Evolutionary conservation across 345 rosid genomes (phyloP), one percentile per base, ranked within the genome.

Genomic region (Syzygium aqueum): DNA sequence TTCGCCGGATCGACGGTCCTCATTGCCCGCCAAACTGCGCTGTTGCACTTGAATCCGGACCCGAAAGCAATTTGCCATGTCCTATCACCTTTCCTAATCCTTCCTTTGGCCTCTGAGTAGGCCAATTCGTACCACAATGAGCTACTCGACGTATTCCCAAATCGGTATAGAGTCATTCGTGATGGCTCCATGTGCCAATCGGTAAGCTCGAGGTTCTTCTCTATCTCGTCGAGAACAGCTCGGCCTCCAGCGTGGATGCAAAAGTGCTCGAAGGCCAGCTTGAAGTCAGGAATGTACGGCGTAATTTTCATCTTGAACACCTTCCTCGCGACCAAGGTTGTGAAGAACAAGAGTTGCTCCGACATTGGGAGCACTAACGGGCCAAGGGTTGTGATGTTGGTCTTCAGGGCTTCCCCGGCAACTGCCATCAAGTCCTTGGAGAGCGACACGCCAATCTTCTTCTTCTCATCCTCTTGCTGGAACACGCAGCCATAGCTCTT

Each of bases 151-250:
- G 97, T 94, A 59, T 95, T 94, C 5, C 97, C 98, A 77, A 95
- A 94, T 78, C 98, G 87, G 88, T 94, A 91, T 25, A 95, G 91
- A 28, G 97, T 93, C 98, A 95, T 95, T 88, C 95, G 91, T 3
- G 97, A 94, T 23, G 98, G 98, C 88, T 95, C 98, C 98, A 95
- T 92, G 86, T 93, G 95, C 96, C 96, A 90, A 13, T 94, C 91
- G 6, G 90, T 87, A 2, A 95, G 94, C n/a, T 90, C 88, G 37
- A 95, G 88, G 53, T 92, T 94, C 92, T 94, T 94, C 89, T 95
- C 94, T 6, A 95, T 77, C 90, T 95, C 98, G 87, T 94, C 97
- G 11, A 95, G 85, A 88, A 94, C 95, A 1, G 93, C 95, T 90
- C 93, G 91, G 11, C 96, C 96, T 77, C 96, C 94, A 28, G 95